Percentiles rank a stretch among this genome's conserved stretches.
Conservation (phyloP, 148 eudicot genomes). For the Silene conica region DNA sequence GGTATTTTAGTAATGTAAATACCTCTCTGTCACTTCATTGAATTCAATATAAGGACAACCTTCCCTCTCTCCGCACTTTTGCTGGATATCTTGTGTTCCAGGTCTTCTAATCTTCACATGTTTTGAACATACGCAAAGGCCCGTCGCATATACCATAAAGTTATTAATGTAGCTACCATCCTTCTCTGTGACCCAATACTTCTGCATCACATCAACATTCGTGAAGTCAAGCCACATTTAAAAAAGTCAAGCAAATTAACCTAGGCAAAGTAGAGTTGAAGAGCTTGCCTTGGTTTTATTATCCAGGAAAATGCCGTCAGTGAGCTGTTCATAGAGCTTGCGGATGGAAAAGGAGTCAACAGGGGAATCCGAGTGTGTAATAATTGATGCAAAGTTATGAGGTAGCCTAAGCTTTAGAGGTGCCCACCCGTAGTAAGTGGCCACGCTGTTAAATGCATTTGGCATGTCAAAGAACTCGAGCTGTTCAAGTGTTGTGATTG, state of each 20-base stretch:
- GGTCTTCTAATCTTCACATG: no score
- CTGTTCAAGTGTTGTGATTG: slow-evolving; percentile 14
- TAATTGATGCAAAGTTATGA: slow-evolving; percentile 13
- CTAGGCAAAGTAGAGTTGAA: background rate
- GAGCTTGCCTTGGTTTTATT: slow-evolving; percentile 18
- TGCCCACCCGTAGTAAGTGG: slow-evolving; percentile 6
- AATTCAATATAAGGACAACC: background rate
- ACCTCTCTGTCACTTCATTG: slow-evolving; percentile 13
- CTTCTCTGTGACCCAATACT: slow-evolving; percentile 16
- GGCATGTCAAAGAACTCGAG: slow-evolving; percentile 15
- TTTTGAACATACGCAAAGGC: background rate
- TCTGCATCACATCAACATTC: slow-evolving; percentile 14
- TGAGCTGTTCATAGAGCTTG: slow-evolving; percentile 15
- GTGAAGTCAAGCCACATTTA: background rate
- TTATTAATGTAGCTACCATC: slow-evolving; percentile 9
- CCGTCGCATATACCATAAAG: slow-evolving; percentile 21
- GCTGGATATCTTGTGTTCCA: background rate
- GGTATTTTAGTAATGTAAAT: background rate
- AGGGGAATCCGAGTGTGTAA: slow-evolving; percentile 14
- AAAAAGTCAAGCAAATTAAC: background rate
- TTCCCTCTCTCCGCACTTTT: background rate
- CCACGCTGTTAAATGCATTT: background rate
- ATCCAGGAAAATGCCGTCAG: background rate
- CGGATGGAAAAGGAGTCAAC: slow-evolving; percentile 13
- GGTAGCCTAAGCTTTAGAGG: slow-evolving; percentile 4